Base-by-base conservation (phyloP, 805 yeast genomes). In the Starmerella floris region DNA sequence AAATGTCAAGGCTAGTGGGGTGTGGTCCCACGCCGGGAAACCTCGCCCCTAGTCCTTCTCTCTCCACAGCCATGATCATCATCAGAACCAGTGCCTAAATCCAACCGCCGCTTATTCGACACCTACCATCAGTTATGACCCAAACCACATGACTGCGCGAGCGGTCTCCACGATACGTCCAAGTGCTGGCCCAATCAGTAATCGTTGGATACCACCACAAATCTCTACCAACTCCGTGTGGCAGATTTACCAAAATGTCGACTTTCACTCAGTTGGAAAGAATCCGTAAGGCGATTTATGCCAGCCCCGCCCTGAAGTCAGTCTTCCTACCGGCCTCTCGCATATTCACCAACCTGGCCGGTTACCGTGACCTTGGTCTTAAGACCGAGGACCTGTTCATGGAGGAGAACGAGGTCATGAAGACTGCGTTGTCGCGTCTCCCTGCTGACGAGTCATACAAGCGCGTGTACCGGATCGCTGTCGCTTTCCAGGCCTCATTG, bases 341-440 rank as follows among this genome's bases (percentile, higher is more conserved):
- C 59, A 68, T 74, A 54, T 87, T 79, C 66, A 68, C 73, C 54
- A 68, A 77, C 53, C 71, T 73, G 52, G 72, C 94, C 44, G 97
- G 97, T 46, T 91, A 91, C 82, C 82, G 97, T 72, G 76, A 85
- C 64, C 65, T 91, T 69, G 98, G 98, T 42, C 74, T 91, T 57
- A 83, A 59, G 61, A 77, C 80, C 59, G 91, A 88, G 62, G 98
- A 91, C 65, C 67, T 88, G 58, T 62, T 88, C 51, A 65, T 72
- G 52, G 98, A 91, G 68, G 98, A 91, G 69, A 79, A 70, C 62
- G 87, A 87, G 57, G 67, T 76, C 42, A 73, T 80, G 67, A 88
- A 84, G 69, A 83, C 76, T 60, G 97, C 96, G 43, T 68, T 91
- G 49, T 65, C 74, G 51, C 83, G 98, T 74, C 69, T 91, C 58